A percentile compares a stretch with the other conserved stretches of the same genome.
phyloP scores from a whole-genome alignment of 805 yeast species.

The Candida schatavii region DNA sequence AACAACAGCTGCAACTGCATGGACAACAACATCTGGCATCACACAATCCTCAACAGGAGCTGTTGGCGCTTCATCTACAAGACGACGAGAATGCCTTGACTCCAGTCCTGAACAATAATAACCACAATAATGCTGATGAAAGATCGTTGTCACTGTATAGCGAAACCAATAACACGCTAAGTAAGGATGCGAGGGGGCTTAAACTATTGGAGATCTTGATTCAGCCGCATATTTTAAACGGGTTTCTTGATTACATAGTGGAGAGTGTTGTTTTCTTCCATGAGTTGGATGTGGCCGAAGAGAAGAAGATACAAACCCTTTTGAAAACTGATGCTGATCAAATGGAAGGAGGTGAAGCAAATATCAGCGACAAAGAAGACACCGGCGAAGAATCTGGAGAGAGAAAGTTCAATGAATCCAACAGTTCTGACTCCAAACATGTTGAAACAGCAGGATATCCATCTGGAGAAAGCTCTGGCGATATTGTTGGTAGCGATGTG shows the following conservation, averaged over 20 bases:
- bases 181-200: conserved; percentile 36
- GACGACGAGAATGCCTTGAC: conserved; percentile 2
- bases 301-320: not conserved
- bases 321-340: not conserved
- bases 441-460: not conserved
- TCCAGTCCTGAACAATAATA: not conserved
- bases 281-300: conserved; percentile 8
- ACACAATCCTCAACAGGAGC: not conserved
- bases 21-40: not conserved
- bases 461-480: not conserved
- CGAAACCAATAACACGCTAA: conserved; percentile 18
- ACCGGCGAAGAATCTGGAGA: conserved; percentile 11
- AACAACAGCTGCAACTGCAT: conserved; percentile 5
- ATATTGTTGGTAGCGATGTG: conserved; percentile 4
- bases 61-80: not conserved
- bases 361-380: conserved; percentile 5
- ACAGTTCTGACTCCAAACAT: not conserved
- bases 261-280: conserved; percentile 46
- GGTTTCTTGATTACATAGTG: conserved; percentile 66
- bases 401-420: conserved; percentile 1
- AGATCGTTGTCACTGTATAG: conserved; percentile 34
- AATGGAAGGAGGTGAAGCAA: conserved; percentile 5
- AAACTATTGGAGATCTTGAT: conserved; percentile 76
- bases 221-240: conserved; percentile 69
- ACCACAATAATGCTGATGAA: conserved; percentile 21